Evolutionary conservation across 768 basidiomycete genomes (phyloP).

Genomic region (Leccinellum luteum): DNA sequence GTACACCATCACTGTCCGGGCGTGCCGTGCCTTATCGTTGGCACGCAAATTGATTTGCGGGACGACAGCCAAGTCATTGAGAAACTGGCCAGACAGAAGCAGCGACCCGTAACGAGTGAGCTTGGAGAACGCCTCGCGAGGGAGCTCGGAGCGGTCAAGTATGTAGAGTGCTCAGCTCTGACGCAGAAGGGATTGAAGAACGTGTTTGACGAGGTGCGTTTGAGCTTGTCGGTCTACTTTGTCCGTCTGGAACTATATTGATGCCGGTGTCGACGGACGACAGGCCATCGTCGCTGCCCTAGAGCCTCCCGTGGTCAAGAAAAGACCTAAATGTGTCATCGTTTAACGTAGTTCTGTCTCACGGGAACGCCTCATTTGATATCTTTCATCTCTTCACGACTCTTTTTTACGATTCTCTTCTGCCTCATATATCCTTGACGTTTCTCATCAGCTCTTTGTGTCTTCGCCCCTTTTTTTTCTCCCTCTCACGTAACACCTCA

Average conservation of each 20-base stretch:
- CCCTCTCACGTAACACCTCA: constrained; percentile 20
- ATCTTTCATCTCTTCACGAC: constrained; percentile 36
- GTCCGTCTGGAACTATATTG: constrained; percentile 3
- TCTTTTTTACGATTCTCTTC: constrained; percentile 27
- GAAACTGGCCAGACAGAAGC: constrained; percentile 95
- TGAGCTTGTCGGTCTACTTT: neutral
- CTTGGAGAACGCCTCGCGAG: constrained; percentile 93
- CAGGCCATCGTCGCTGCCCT: constrained; percentile 97
- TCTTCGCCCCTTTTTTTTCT: constrained; percentile 6
- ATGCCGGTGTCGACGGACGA: constrained; percentile 4
- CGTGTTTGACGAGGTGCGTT: constrained; percentile 96
- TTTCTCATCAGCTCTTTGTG: constrained; percentile 24
- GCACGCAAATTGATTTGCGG: constrained; percentile 96
- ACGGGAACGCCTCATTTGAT: constrained; percentile 28
- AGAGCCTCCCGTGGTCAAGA: constrained; percentile 92
- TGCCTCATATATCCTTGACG: constrained; percentile 38
- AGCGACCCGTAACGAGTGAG: constrained; percentile 84
- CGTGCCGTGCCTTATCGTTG: constrained; percentile 98
- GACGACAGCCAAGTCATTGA: constrained; percentile 92
- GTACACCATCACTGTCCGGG: constrained; percentile 99
- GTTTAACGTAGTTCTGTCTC: constrained; percentile 51
- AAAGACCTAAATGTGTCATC: constrained; percentile 77
- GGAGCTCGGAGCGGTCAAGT: constrained; percentile 98
- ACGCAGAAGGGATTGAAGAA: constrained; percentile 99
- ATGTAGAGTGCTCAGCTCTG: constrained; percentile 98